Base-by-base conservation (phyloP, 164 flowering plant species). In the Echeveria elegans region DNA sequence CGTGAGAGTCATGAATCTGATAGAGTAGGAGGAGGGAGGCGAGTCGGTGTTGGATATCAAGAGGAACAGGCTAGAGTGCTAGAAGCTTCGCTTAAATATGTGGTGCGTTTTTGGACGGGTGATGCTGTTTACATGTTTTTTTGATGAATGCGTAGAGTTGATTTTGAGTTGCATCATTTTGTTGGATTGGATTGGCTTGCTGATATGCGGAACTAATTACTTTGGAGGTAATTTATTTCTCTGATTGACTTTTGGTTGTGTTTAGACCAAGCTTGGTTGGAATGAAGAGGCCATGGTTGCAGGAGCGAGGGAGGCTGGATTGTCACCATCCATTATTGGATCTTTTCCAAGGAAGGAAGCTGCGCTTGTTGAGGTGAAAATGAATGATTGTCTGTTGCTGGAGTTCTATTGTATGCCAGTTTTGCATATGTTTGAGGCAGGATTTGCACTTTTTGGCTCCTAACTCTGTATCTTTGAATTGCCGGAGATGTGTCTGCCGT, bases 261-360 rank as follows among this genome's bases (percentile, higher is more conserved):
- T 76, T 68, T 82, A 94, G 97, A 31, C 63, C 24, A 82, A 74
- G 66, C 77, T 89, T 78, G 99, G 98, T 63, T 91, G 99, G 99
- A 79, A 76, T 56, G 96, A 86, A 69, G 82, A 82, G 11, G 96
- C 97, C 0, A 79, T 94, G 90, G 76, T 89, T 72, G 83, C 87
- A 6, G 99, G 97, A 60, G 97, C 99, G 1, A 87, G 80, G 78
- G 93, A 88, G 10, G 87, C 79, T 68, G 90, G 88, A 26, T 65
- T 94, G 14, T 94, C 99, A 50, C 99, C 95, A 65, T 79, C 97
- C 10, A 83, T 94, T 37, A 81, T 89, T 65, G 99, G 96, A 58
- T 78, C 97, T n/a, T 89, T 91, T 72, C 80, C 93, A 7, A 77
- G 96, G 73, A 89, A 87, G 73, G 97, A 89, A 77, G 99, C 96